Evolutionary conservation across 2,329 filamentous ascomycete genomes (phyloP), one percentile per base, ranked within the genome.

Genomic region (Phialemoniopsis sp.): DNA sequence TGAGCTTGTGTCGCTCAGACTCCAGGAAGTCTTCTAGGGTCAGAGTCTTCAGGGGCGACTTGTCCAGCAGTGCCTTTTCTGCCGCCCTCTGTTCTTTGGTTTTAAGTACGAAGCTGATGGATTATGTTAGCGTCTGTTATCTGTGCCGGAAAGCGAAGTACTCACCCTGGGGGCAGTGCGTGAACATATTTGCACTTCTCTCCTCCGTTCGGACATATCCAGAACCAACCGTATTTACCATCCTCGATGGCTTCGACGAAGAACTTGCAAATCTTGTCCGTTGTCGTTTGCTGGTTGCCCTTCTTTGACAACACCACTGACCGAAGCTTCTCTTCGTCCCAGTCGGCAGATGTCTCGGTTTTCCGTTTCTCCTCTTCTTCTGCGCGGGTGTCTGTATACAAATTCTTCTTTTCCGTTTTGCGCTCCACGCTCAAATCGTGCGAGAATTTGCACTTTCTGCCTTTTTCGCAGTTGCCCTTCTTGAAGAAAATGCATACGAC

Each of bases 101-200:
- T 73, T 98, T 98, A 46, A 98, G 77, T 32, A 98, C 73, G 70
- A 97, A 98, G 42, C 89, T 95, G 54, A 4, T 10, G 6, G 2
- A 4, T 32, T 32, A n/a, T 32, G 36, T 46, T 38, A 46, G 42
- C 34, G 32, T 29, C n/a, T 21, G 19, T 8, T 21, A 4, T 13
- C 13, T 34, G n/a, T 21, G 5, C 13, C 21, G 21, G 5, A 35
- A 28, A 21, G 10, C 32, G 5, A 29, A 26, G 18, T 29, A 79
- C 86, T 57, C 80, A 94, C 87, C 93, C 93, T 57, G 90, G 87
- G 53, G 94, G 93, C 54, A 98, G 75, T 56, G 87, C 89, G 64
- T 98, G 93, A 67, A 87, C 90, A 62, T 98, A 98, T 85, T 93
- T 97, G 85, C 93, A 98, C 66, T 95, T 88, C 60, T 98, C 86